Conservation (phyloP, 345 rosid species). For the Pseudoturritis turrita region DNA sequence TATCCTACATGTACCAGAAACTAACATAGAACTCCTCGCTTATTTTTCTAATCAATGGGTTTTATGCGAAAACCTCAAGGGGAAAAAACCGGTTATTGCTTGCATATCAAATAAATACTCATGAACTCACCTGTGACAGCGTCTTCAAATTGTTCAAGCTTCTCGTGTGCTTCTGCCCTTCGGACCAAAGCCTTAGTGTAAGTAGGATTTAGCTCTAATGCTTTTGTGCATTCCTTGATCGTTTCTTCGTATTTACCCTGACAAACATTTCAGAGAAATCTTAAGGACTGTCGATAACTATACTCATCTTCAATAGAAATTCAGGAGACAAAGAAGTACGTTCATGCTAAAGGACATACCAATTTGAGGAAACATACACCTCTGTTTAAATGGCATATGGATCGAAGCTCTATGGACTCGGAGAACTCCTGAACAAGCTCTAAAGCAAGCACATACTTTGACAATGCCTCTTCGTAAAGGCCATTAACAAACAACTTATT, state of each 20-base stretch:
- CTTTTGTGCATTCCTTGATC: constrained; percentile 81
- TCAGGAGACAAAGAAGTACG: not conserved
- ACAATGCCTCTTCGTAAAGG: constrained; percentile 72
- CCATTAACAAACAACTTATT: constrained; percentile 63
- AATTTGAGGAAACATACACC: constrained; percentile 69
- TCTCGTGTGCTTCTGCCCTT: constrained; percentile 90
- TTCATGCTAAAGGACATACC: constrained; percentile 38
- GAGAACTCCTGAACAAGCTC: constrained; percentile 43
- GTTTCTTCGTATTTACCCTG: constrained; percentile 79
- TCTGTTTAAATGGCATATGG: constrained; percentile 79
- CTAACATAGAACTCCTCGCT: not conserved
- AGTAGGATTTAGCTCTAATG: constrained; percentile 68
- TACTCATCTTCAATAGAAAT: not conserved
- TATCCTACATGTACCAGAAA: not conserved
- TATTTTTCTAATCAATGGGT: not conserved
- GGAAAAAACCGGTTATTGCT: not conserved
- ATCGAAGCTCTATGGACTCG: constrained; percentile 48
- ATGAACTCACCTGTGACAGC: constrained; percentile 64
- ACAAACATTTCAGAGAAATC: not conserved
- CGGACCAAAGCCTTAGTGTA: constrained; percentile 71
- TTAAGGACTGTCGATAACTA: not conserved
- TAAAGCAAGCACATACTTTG: constrained; percentile 59
- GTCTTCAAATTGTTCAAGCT: constrained; percentile 83
- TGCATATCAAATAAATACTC: not conserved
- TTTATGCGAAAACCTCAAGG: not conserved